These are phyloP conservation scores for Podospora sp. DNA, from an alignment of 495 filamentous ascomycete genomes.

Conservation along the genomic window DNA sequence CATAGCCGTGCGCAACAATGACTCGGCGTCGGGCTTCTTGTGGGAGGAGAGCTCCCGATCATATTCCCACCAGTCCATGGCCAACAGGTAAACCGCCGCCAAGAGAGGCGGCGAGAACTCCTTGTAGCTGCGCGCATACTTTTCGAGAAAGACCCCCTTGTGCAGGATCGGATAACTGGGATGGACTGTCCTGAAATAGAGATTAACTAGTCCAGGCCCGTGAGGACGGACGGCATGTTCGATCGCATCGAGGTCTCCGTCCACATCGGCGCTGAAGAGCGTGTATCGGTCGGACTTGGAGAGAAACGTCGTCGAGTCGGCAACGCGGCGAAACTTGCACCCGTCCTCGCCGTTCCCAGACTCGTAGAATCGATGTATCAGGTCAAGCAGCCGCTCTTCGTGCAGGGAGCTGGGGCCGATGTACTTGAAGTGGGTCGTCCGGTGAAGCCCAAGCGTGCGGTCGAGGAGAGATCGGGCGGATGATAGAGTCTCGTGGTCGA, in stretches of 20 bases:
- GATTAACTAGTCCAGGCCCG: slow-evolving; percentile 66
- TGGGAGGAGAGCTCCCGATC: slow-evolving; percentile 54
- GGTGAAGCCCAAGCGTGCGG: slow-evolving; percentile 48
- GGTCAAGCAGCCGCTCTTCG: slow-evolving; percentile 53
- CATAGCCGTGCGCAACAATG: slow-evolving; percentile 66
- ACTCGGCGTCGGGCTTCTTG: slow-evolving; percentile 61
- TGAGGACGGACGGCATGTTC: slow-evolving; percentile 71
- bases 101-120: slow-evolving; percentile 71
- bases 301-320: slow-evolving; percentile 66
- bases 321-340: slow-evolving; percentile 62
- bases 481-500: not conserved
- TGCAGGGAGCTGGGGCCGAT: slow-evolving; percentile 54
- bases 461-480: slow-evolving; percentile 42
- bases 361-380: slow-evolving; percentile 48
- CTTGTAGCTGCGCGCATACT: slow-evolving; percentile 63
- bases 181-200: slow-evolving; percentile 76
- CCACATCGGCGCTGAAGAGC: slow-evolving; percentile 47
- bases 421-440: slow-evolving; percentile 43
- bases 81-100: slow-evolving; percentile 74
- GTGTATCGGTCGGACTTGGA: slow-evolving; percentile 54
- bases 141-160: slow-evolving; percentile 72
- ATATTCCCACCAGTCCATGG: slow-evolving; percentile 72
- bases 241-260: slow-evolving; percentile 63
- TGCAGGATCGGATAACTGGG: slow-evolving; percentile 77
- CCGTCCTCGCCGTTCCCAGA: slow-evolving; percentile 39